Evolutionary conservation across 2,329 filamentous ascomycete genomes (phyloP), one percentile per base, ranked within the genome.

Genomic region (Mycocentrospora acerina): DNA sequence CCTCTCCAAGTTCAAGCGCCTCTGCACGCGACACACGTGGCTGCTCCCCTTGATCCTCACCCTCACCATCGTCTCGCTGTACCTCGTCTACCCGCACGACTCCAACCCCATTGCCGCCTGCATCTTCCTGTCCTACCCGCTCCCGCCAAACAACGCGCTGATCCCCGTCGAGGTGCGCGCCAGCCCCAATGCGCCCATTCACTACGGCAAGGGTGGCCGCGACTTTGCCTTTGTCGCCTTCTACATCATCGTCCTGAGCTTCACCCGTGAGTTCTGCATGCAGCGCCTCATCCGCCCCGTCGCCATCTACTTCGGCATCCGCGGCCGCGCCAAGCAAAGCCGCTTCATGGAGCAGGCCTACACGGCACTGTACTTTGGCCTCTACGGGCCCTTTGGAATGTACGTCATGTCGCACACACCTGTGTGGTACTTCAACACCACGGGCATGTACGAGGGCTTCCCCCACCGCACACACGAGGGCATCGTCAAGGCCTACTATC

Each of bases 281-380:
- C 90, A 95, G 71, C 84, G 89, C 58, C 59, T 95, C 34, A 81
- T 96, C 42, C 82, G 84, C 10, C 90, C 90, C 0, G 74, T 90
- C 46, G 88, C 89, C 5, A 75, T 81, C 29, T 76, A 73, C 52
- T 82, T 75, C 37, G 86, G 88, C 12, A 82, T 96, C 60, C 77
- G 73, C 44, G 81, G 79, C 47, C 80, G 83, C 40, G 82, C 78
- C 48, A 96, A 95, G 73, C 89, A 93, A 60, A 80, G 84, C 12
- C 85, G 90, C 24, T 96, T 95, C 76, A 93, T 95, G 88, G 90
- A 97, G 69, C 90, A 97, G 71, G 82, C 86, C 61, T 97, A 97
- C 71, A 95, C 90, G 1, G 90, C 90, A 17, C 74, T 95, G 37
- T 96, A 97, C 77, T 95, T 95, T 68, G 81, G 70, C 29, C 66